Percentiles rank a stretch among this genome's conserved stretches.
phyloP scores from a whole-genome alignment of 2,329 filamentous ascomycete genomes.

The Phialophora tarda region DNA sequence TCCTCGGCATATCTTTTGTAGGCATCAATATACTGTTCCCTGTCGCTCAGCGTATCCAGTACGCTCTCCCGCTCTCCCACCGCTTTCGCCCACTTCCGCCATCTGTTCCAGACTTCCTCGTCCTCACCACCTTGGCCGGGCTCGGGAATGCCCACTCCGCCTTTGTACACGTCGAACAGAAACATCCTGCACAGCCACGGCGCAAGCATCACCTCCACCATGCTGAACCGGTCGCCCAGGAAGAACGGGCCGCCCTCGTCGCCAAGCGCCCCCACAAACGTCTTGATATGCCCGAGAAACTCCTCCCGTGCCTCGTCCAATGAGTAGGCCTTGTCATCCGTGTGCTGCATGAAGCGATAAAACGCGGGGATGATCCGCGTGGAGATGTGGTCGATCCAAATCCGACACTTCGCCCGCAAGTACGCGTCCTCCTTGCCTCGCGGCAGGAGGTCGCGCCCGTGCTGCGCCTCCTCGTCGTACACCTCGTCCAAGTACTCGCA shows the following conservation, averaged over 20 bases:
- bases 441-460: slow-evolving; percentile 62
- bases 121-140: slow-evolving; percentile 59
- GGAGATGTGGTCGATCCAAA: slow-evolving; percentile 77
- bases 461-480: slow-evolving; percentile 54
- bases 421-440: slow-evolving; percentile 61
- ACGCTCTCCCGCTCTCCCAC: slow-evolving; percentile 67
- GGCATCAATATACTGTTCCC: slow-evolving; percentile 69
- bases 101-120: slow-evolving; percentile 66
- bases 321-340: slow-evolving; percentile 49
- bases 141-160: slow-evolving; percentile 57
- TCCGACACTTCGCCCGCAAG: slow-evolving; percentile 66
- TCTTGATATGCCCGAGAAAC: slow-evolving; percentile 64
- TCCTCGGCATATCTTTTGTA: slow-evolving; percentile 73
- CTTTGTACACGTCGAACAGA: slow-evolving; percentile 76
- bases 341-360: slow-evolving; percentile 64
- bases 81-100: slow-evolving; percentile 68
- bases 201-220: slow-evolving; percentile 73
- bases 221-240: slow-evolving; percentile 64
- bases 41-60: slow-evolving; percentile 70
- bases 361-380: slow-evolving; percentile 71
- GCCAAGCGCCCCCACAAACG: slow-evolving; percentile 68
- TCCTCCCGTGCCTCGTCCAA: slow-evolving; percentile 63
- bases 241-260: slow-evolving; percentile 67
- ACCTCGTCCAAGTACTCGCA: slow-evolving; percentile 79
- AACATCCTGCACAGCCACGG: slow-evolving; percentile 76